Evolutionary conservation across 169 alveolate species (phyloP).

Genomic region (Toxoplasma gondii): DNA sequence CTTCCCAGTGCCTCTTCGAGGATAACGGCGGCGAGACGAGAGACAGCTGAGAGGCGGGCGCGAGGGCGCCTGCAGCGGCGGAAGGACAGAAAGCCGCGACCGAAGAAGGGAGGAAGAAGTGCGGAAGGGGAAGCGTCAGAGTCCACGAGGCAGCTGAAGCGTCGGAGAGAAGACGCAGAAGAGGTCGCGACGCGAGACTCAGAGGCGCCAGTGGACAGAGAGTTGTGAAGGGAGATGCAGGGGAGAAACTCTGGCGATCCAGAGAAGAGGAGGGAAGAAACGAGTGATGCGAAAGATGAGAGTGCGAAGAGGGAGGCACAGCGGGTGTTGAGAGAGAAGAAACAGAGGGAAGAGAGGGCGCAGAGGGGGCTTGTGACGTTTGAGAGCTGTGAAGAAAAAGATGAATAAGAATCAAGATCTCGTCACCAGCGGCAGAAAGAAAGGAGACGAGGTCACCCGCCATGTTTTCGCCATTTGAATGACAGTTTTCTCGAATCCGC

Average conservation of each 20-base stretch:
- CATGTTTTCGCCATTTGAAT: neutral
- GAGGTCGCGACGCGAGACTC: neutral
- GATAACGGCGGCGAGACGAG: too few species aligned
- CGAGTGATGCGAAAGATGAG: neutral
- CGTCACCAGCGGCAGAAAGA: neutral
- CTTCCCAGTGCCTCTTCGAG: too few species aligned
- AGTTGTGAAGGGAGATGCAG: neutral
- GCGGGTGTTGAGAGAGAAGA: neutral
- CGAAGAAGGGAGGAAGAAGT: neutral
- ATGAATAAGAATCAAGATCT: neutral
- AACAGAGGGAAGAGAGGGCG: neutral
- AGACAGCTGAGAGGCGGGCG: too few species aligned
- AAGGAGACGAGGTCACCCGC: neutral
- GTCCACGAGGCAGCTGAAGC: neutral
- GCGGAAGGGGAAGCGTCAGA: conserved; percentile 6
- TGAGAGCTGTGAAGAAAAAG: neutral
- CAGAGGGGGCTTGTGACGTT: neutral
- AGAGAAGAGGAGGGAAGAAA: neutral
- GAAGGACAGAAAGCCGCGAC: neutral
- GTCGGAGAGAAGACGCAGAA: neutral
- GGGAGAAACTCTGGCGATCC: neutral
- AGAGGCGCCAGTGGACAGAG: neutral
- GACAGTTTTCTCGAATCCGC: too few species aligned
- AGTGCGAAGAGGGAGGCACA: neutral
- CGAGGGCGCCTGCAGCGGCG: too few species aligned